Evolutionary conservation across 495 filamentous ascomycete species (phyloP).

Genomic region (Bryoglossum gracile): DNA sequence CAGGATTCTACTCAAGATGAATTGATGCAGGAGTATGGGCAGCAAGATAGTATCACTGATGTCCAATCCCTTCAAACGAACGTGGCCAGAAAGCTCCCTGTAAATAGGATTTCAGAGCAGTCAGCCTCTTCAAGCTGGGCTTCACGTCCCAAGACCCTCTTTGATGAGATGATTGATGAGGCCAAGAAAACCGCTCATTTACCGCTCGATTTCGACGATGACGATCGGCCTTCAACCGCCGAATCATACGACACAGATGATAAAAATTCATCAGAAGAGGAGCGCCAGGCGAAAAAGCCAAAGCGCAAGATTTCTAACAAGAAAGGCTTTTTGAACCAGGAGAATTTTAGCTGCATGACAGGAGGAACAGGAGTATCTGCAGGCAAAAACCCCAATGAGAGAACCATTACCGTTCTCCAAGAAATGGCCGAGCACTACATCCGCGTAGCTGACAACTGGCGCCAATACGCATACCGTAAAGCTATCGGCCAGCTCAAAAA

Average conservation of each 20-base stretch:
- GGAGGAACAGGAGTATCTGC: constrained; percentile 19
- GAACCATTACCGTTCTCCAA: constrained; percentile 72
- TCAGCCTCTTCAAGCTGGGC: not conserved
- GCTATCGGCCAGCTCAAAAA: constrained; percentile 65
- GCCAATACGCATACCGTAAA: constrained; percentile 69
- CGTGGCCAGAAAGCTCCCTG: too few relatives aligned
- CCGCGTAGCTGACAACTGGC: constrained; percentile 68
- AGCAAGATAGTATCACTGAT: too few relatives aligned
- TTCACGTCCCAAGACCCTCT: constrained; percentile 33
- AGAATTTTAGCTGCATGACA: constrained; percentile 63
- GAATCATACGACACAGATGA: constrained; percentile 1
- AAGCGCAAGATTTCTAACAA: not conserved
- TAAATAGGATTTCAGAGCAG: not conserved
- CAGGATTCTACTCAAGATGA: not conserved
- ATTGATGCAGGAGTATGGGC: too few relatives aligned
- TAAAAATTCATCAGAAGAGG: not conserved
- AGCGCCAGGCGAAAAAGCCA: too few relatives aligned
- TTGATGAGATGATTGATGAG: constrained; percentile 54
- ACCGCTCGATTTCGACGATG: constrained; percentile 32
- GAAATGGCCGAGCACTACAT: constrained; percentile 80
- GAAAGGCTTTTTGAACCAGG: constrained; percentile 27
- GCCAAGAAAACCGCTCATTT: constrained; percentile 29
- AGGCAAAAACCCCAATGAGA: constrained; percentile 51
- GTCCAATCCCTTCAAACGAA: too few relatives aligned
- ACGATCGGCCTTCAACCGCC: constrained; percentile 20